Evolutionary conservation across 2,329 filamentous ascomycete species (phyloP).

Genomic region (Nannizziopsis arthrosporioides): DNA sequence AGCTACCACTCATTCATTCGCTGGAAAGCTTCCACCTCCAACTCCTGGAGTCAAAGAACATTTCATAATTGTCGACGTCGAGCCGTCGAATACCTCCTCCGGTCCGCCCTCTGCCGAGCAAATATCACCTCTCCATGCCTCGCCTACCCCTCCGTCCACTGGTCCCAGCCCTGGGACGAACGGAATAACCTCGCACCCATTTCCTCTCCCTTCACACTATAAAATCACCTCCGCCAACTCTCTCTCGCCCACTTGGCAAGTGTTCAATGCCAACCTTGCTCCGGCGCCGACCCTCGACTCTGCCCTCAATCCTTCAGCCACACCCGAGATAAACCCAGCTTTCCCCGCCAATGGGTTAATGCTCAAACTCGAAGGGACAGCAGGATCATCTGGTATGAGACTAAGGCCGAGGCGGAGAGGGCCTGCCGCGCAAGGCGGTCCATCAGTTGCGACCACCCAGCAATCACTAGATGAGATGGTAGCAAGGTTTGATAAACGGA

Average conservation of each 20-base stretch:
- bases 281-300: constrained; percentile 52
- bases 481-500: constrained; percentile 35
- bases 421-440: neutral
- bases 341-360: constrained; percentile 33
- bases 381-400: constrained; percentile 22
- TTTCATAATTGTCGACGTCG: constrained; percentile 47
- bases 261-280: constrained; percentile 43
- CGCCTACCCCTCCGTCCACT: constrained; percentile 52
- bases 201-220: constrained; percentile 23
- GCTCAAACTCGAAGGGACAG: constrained; percentile 36
- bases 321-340: constrained; percentile 19
- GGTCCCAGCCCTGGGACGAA: constrained; percentile 55
- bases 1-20: neutral
- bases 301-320: constrained; percentile 29
- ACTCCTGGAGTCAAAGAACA: constrained; percentile 42
- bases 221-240: constrained; percentile 58
- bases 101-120: constrained; percentile 26
- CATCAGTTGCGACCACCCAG: constrained; percentile 6
- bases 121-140: neutral
- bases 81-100: constrained; percentile 18
- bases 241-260: constrained; percentile 62
- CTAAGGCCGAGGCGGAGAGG: neutral
- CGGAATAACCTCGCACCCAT: neutral
- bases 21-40: constrained; percentile 31
- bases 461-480: constrained; percentile 37